These are phyloP conservation scores for Incumbomyces lentus DNA, from an alignment of 2,329 filamentous ascomycete species.

Conservation along the genomic window DNA sequence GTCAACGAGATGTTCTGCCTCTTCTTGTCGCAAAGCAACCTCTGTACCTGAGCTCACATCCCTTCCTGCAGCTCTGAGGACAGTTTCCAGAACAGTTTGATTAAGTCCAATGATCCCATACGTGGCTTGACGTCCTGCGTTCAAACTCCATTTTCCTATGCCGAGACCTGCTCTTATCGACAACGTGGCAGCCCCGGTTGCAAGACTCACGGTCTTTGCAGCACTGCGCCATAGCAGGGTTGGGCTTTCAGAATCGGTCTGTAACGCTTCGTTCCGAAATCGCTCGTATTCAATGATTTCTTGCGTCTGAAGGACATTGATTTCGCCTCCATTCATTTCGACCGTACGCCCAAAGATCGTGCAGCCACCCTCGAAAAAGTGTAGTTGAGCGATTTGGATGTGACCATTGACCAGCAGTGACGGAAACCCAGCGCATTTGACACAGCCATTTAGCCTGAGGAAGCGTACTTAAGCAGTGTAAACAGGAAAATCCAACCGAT, in stretches of 20 bases:
- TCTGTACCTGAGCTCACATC: constrained; percentile 34
- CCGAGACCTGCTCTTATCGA: constrained; percentile 35
- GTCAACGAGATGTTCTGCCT: constrained; percentile 29
- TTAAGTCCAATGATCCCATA: constrained; percentile 36
- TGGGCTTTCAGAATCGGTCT: constrained; percentile 21
- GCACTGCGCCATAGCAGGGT: constrained; percentile 35
- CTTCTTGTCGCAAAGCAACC: constrained; percentile 36
- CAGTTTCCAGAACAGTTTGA: constrained; percentile 34
- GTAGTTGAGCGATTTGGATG: too few relatives aligned
- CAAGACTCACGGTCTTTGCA: constrained; percentile 34
- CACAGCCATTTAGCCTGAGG: not conserved
- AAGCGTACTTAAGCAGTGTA: not conserved
- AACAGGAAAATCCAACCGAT: not conserved
- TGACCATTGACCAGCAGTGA: not conserved
- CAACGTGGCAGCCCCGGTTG: constrained; percentile 36
- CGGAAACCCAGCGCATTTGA: not conserved
- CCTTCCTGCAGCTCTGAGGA: constrained; percentile 33
- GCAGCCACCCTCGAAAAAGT: too few relatives aligned
- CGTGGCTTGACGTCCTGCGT: constrained; percentile 34
- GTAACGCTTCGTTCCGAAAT: constrained; percentile 18
- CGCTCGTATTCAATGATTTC: constrained; percentile 4
- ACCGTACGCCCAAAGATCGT: not conserved
- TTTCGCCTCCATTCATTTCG: not conserved
- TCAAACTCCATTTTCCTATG: constrained; percentile 34
- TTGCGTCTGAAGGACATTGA: not conserved